Conservation (phyloP, 345 rosid species). For the Anastatica hierochuntica region DNA sequence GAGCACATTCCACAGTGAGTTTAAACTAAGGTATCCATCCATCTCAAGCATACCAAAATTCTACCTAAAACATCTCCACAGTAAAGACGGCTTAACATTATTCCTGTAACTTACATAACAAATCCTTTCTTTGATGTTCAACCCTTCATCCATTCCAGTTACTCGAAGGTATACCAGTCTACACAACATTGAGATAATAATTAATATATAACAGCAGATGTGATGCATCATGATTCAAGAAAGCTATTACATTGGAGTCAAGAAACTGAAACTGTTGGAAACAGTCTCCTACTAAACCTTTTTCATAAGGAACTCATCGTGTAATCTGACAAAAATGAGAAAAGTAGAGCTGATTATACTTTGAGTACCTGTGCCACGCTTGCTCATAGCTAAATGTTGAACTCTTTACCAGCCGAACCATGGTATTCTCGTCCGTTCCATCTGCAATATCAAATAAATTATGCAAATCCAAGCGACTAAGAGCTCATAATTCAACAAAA, state of each 20-base stretch:
- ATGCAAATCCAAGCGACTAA: conserved; percentile 17
- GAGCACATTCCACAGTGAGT: not conserved
- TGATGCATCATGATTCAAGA: not conserved
- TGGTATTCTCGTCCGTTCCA: conserved; percentile 46
- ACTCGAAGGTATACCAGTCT: conserved; percentile 87
- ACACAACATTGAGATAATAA: conserved; percentile 19
- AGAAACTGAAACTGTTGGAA: not conserved
- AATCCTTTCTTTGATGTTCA: conserved; percentile 81
- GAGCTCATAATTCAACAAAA: conserved; percentile 3
- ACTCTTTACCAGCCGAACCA: conserved; percentile 74
- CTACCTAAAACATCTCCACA: not conserved
- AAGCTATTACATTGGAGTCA: not conserved
- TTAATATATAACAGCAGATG: not conserved
- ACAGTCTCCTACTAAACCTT: not conserved
- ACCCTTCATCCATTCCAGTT: conserved; percentile 88
- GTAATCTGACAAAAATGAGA: not conserved
- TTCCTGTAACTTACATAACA: conserved; percentile 46
- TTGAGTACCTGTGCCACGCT: conserved; percentile 89
- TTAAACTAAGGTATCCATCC: not conserved
- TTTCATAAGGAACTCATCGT: not conserved
- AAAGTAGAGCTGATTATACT: not conserved
- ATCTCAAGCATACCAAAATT: not conserved
- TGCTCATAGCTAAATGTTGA: conserved; percentile 96
- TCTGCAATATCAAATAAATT: conserved; percentile 40
- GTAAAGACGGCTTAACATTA: not conserved